Evolutionary conservation across 148 eudicot species (phyloP).

Genomic region (Chenopodium suecicum): DNA sequence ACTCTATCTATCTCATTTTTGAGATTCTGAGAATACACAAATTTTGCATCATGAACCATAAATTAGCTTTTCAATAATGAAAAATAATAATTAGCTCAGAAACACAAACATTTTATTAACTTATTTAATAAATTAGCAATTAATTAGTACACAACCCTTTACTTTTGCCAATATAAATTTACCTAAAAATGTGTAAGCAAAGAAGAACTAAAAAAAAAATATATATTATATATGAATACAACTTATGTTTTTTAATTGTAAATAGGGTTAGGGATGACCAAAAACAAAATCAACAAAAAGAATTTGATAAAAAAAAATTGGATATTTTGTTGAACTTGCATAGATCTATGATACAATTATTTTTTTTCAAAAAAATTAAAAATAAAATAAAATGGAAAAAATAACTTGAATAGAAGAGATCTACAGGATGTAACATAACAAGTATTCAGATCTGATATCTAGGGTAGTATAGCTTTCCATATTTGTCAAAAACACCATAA

Average conservation of each 20-base stretch:
- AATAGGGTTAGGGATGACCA: too few relatives aligned
- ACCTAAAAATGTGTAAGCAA: too few relatives aligned
- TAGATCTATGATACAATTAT: constrained; percentile 1
- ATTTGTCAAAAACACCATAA: constrained; percentile 22
- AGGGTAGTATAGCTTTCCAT: constrained; percentile 38
- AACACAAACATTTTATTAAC: too few relatives aligned
- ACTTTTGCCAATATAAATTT: not conserved
- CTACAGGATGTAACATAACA: constrained; percentile 48
- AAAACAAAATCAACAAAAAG: not conserved
- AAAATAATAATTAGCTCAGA: not conserved
- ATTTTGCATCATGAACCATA: not conserved
- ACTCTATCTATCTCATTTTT: constrained; percentile 64
- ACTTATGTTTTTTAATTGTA: too few relatives aligned
- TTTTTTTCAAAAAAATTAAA: too few relatives aligned
- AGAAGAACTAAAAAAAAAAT: too few relatives aligned
- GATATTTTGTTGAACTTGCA: not conserved
- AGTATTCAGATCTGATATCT: constrained; percentile 19
- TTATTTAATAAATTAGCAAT: too few relatives aligned
- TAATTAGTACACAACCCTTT: too few relatives aligned
- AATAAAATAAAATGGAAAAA: not conserved
- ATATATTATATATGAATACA: too few relatives aligned
- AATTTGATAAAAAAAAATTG: not conserved
- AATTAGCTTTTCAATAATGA: too few relatives aligned
- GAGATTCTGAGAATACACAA: constrained; percentile 43
- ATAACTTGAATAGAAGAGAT: constrained; percentile 2